Base-by-base conservation (phyloP, 2,329 filamentous ascomycete genomes). In the Colletotrichum ledebouriae region DNA sequence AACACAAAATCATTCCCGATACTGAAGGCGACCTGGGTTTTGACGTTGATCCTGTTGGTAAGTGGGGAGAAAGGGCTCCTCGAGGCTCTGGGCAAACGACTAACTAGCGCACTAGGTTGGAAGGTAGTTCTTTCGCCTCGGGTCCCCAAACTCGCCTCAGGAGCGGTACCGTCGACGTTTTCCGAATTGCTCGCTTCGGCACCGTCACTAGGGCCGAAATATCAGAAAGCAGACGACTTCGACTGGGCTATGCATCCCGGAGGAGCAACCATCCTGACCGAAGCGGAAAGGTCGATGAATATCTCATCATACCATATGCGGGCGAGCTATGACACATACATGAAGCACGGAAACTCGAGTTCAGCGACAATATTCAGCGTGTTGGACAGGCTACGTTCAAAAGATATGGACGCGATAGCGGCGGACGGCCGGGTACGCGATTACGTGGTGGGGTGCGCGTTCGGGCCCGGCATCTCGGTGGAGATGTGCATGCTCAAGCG, bases 171-270 rank as follows among this genome's bases (percentile, higher is more conserved):
- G 2, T 83, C 86, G 3, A 82, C 86, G 4, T 91, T 90, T 72
- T 73, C 79, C 15, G 81, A 86, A 29, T 82, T 92, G 13, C 74
- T 90, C 37, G 77, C 83, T 6, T 83, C 83, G 7, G 75, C 86
- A 22, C 79, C 81, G 1, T 70, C 78, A 1, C 76, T 88, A 3
- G 85, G 86, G 1, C 73, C 76, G 5, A 73, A 76, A 7, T 85
- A 85, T 72, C 74, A 76, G n/a, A 71, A 75, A 0, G 81, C 89
- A 0, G 76, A 81, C 0, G 86, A 90, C 67, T 92, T 91, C 71
- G 90, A 93, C 79, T 93, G 90, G 90, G 90, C 90, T 1, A 85
- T 93, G 75, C 90, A 93, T 72, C 90, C 90, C 0, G 90, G 90
- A 4, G 90, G 90, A 17, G 83, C 88, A 0, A 88, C 89, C 1